Percentiles rank a stretch among this genome's conserved stretches.
These are phyloP conservation scores for Casuarina equisetifolia DNA, from an alignment of 306 rosid species.

Conservation along the genomic window DNA sequence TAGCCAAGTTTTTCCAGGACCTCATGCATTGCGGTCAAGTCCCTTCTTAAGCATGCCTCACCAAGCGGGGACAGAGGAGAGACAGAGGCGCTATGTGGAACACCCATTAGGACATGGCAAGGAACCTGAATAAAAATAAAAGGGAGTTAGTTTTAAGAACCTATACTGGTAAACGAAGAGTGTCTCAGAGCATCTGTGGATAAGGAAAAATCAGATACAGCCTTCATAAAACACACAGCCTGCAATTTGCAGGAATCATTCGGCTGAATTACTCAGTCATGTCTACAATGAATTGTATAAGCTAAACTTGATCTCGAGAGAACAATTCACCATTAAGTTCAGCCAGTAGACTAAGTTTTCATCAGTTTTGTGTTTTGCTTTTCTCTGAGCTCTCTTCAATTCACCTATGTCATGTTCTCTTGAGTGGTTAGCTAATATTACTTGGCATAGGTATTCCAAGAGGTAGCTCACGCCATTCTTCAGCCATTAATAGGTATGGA, in stretches of 20 bases:
- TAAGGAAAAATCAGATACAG: background rate
- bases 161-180: background rate
- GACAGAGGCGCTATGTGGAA: constrained; percentile 51
- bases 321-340: background rate
- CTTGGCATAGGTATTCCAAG: constrained; percentile 1
- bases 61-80: constrained; percentile 69
- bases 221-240: background rate
- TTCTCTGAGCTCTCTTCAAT: too few species aligned
- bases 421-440: background rate
- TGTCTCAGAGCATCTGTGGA: background rate
- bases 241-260: background rate
- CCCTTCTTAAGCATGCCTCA: constrained; percentile 81
- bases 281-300: background rate
- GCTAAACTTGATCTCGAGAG: background rate
- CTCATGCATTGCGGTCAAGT: constrained; percentile 78
- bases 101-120: constrained; percentile 73
- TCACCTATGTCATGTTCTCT: background rate
- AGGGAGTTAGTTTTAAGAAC: background rate
- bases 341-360: background rate
- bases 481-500: background rate
- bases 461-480: background rate
- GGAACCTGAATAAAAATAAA: constrained; percentile 43
- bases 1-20: constrained; percentile 67
- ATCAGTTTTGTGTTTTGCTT: background rate
- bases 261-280: background rate